Evolutionary conservation across 1,284 basidiomycete species (phyloP).

Genomic region (Boletellus sp.): DNA sequence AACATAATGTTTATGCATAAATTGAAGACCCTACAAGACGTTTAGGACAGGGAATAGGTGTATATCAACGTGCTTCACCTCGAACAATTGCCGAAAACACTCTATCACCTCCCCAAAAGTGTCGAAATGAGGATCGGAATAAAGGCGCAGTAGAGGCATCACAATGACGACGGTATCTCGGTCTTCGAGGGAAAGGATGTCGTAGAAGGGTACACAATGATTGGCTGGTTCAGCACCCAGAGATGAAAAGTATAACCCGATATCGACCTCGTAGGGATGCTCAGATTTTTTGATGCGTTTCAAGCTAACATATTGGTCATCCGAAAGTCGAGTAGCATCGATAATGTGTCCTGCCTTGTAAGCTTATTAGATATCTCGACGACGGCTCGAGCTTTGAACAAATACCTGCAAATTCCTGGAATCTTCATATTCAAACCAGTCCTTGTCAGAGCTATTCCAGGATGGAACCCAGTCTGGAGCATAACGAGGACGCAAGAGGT

Average conservation of each 20-base stretch:
- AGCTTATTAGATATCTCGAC: background rate
- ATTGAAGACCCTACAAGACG: background rate
- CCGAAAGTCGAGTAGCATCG: constrained; percentile 12
- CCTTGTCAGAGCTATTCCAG: constrained; percentile 13
- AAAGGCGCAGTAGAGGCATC: constrained; percentile 15
- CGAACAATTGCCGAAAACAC: constrained; percentile 17
- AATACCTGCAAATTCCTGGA: background rate
- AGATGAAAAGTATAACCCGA: constrained; percentile 10
- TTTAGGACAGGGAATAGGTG: no score
- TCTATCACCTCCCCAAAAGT: constrained; percentile 16
- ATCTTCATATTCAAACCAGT: constrained; percentile 5
- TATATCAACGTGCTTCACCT: constrained; percentile 1
- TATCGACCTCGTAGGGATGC: constrained; percentile 13
- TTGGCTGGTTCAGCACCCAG: constrained; percentile 3
- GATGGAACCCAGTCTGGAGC: constrained; percentile 27
- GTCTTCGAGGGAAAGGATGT: constrained; percentile 4
- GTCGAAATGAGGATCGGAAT: constrained; percentile 11
- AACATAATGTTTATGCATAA: constrained; percentile 2
- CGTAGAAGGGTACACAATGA: constrained; percentile 19
- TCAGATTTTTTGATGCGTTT: constrained; percentile 5
- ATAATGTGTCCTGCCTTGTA: background rate
- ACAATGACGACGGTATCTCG: constrained; percentile 5
- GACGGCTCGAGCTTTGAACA: background rate
- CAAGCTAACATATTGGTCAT: constrained; percentile 11
- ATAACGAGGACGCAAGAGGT: constrained; percentile 26